phyloP scores from a whole-genome alignment of 1,284 basidiomycete genomes.

The Apiotrichum siamense region DNA sequence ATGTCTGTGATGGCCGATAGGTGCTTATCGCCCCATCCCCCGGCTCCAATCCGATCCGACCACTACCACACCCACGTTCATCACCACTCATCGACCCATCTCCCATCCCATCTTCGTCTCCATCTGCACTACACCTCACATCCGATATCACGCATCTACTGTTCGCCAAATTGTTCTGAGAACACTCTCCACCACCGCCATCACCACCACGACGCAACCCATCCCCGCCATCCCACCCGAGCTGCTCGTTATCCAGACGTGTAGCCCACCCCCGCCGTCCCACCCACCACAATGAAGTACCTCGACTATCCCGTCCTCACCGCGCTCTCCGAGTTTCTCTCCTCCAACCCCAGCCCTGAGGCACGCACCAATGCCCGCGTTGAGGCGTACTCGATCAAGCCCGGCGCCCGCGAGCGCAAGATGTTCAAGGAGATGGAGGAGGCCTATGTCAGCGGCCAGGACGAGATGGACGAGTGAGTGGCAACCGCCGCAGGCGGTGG shows the following conservation, averaged over 20 bases:
- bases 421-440: constrained; percentile 87
- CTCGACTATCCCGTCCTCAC: constrained; percentile 77
- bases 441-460: constrained; percentile 57
- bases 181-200: background rate
- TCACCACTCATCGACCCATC: too few species aligned
- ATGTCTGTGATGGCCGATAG: too few species aligned
- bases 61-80: too few species aligned
- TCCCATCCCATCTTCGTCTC: too few species aligned
- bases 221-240: background rate
- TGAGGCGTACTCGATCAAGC: constrained; percentile 97
- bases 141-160: too few species aligned
- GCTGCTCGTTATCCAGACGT: background rate
- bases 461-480: constrained; percentile 47
- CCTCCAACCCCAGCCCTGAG: constrained; percentile 63
- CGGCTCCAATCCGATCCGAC: too few species aligned
- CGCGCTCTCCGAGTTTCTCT: constrained; percentile 72
- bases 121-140: too few species aligned
- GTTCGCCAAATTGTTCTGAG: too few species aligned
- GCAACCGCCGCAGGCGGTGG: background rate
- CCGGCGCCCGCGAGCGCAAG: constrained; percentile 93
- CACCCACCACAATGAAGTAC: constrained; percentile 67
- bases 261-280: background rate
- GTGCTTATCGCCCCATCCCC: too few species aligned
- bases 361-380: constrained; percentile 86
- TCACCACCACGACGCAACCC: background rate